phyloP scores from a whole-genome alignment of 371 early-diverging fungal species.

The Apophysomyces trapeziformis region DNA sequence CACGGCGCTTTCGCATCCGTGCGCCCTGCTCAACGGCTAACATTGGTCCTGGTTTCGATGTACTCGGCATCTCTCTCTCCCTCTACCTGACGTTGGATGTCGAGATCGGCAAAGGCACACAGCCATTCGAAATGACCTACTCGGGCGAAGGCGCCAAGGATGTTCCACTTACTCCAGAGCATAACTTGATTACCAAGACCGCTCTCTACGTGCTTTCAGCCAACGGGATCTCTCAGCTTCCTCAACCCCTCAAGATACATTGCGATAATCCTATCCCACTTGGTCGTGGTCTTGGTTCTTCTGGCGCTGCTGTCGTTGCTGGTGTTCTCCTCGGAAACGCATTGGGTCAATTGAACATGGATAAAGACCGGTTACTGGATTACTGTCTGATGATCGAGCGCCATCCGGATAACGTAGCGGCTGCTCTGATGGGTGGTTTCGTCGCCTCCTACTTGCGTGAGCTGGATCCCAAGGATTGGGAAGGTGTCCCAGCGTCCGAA shows the following conservation, averaged over 20 bases:
- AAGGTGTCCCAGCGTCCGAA: slow-evolving; percentile 64
- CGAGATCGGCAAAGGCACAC: slow-evolving; percentile 24
- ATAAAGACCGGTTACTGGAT: slow-evolving; percentile 80
- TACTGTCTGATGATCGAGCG: slow-evolving; percentile 89
- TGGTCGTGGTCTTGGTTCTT: slow-evolving; percentile 95
- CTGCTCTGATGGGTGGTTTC: slow-evolving; percentile 93
- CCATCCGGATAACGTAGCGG: slow-evolving; percentile 97
- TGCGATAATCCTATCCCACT: slow-evolving; percentile 93
- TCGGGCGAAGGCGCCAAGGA: slow-evolving; percentile 78
- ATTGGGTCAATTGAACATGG: slow-evolving; percentile 69
- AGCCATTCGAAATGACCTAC: slow-evolving; percentile 69
- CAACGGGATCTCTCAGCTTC: slow-evolving; percentile 62
- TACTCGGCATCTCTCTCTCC: slow-evolving; percentile 88
- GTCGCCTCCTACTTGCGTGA: slow-evolving; percentile 81
- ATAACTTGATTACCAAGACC: slow-evolving; percentile 91
- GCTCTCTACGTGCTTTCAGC: slow-evolving; percentile 84
- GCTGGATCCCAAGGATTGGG: slow-evolving; percentile 57
- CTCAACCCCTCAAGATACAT: slow-evolving; percentile 63
- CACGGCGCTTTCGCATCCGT: slow-evolving; percentile 67
- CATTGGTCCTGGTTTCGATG: slow-evolving; percentile 97
- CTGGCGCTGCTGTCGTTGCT: slow-evolving; percentile 95
- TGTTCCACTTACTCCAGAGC: slow-evolving; percentile 75
- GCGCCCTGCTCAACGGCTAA: slow-evolving; percentile 96
- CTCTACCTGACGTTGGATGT: slow-evolving; percentile 80
- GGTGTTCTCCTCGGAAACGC: slow-evolving; percentile 88